These are phyloP conservation scores for Halophytophthora polymorphica DNA, from an alignment of 352 stramenopile genomes.

Conservation along the genomic window DNA sequence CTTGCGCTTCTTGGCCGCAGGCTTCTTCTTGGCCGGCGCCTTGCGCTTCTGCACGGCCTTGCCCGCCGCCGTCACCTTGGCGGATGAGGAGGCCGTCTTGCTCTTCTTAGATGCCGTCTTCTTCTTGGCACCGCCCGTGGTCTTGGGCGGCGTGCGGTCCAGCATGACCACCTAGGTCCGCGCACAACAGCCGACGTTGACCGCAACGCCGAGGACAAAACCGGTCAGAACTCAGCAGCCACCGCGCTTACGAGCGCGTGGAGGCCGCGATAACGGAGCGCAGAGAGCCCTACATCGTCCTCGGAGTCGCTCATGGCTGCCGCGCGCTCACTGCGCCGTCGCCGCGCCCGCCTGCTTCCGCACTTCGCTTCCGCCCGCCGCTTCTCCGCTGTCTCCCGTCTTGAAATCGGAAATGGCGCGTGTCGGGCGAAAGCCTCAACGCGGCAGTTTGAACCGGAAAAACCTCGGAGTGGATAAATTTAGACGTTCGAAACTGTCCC, in stretches of 20 bases:
- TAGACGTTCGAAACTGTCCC: no score
- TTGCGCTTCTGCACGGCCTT: conserved; percentile 38
- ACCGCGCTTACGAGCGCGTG: neutral
- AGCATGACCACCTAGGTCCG: conserved; percentile 23
- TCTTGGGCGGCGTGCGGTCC: conserved; percentile 14
- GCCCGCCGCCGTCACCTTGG: conserved; percentile 19
- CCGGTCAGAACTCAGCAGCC: neutral
- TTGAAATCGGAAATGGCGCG: neutral
- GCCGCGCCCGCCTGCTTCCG: neutral
- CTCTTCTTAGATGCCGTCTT: conserved; percentile 18
- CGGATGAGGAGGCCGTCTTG: conserved; percentile 24
- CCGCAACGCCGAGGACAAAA: neutral
- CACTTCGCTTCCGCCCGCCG: neutral
- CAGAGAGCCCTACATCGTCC: conserved; percentile 36
- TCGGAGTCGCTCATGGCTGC: conserved; percentile 47
- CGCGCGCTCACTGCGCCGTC: neutral
- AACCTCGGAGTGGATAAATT: no score
- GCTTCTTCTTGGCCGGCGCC: conserved; percentile 27
- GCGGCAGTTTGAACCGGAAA: no score
- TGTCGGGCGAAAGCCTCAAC: no score
- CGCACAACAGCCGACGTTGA: conserved; percentile 1
- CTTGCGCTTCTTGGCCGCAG: conserved; percentile 45
- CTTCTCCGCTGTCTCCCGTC: conserved; percentile 7
- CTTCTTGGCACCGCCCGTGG: conserved; percentile 18
- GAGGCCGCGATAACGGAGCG: conserved; percentile 1